Evolutionary conservation across 345 rosid species (phyloP).

Genomic region (Xanthoceras sorbifolium): DNA sequence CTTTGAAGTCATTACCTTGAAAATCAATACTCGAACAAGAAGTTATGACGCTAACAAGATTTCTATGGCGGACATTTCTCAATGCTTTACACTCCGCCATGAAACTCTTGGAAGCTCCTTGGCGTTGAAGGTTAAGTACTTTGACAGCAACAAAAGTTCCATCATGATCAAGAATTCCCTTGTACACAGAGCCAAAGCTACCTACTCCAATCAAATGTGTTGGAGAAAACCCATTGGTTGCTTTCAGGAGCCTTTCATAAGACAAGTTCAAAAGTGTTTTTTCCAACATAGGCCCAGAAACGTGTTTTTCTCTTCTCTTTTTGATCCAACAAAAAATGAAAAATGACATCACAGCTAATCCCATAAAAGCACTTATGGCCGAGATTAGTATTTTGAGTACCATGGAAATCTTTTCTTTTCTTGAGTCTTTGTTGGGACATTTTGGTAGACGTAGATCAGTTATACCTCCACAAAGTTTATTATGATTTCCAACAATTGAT

Average conservation of each 20-base stretch:
- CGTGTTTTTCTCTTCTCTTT: not conserved
- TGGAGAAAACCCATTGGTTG: not conserved
- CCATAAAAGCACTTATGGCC: not conserved
- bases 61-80: conserved; percentile 1
- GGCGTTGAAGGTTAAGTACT: conserved; percentile 8
- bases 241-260: not conserved
- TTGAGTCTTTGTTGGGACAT: conserved; percentile 3
- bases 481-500: conserved; percentile 21
- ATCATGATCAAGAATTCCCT: conserved; percentile 5
- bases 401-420: not conserved
- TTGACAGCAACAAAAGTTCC: conserved; percentile 1
- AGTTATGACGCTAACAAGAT: conserved; percentile 17
- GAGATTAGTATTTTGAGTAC: conserved; percentile 9
- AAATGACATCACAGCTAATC: not conserved
- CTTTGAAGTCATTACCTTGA: conserved; percentile 18
- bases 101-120: conserved; percentile 13
- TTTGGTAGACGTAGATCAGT: not conserved
- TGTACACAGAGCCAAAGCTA: not conserved
- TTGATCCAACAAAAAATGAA: not conserved
- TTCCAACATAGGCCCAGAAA: not conserved
- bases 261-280: not conserved
- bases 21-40: conserved; percentile 15
- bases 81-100: not conserved
- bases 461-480: conserved; percentile 23
- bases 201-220: conserved; percentile 7